phyloP scores from a whole-genome alignment of 2,329 filamentous ascomycete species.

The Onygena corvina region DNA sequence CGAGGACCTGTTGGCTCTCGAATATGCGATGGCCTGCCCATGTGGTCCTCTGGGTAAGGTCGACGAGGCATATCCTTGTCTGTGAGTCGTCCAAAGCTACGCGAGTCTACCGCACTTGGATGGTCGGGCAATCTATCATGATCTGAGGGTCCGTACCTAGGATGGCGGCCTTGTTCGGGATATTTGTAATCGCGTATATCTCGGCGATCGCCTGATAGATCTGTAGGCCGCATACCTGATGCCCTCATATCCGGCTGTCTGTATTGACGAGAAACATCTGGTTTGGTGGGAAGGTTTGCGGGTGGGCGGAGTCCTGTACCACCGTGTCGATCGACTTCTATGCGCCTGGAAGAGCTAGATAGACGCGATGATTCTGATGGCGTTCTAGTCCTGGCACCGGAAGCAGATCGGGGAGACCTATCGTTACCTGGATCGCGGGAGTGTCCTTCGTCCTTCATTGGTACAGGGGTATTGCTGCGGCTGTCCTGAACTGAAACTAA shows the following conservation, averaged over 20 bases:
- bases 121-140: constrained; percentile 19
- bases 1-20: constrained; percentile 26
- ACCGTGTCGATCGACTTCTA: constrained; percentile 27
- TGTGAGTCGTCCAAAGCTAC: neutral
- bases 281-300: constrained; percentile 27
- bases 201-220: constrained; percentile 29
- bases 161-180: constrained; percentile 27
- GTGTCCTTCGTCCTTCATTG: constrained; percentile 3
- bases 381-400: constrained; percentile 7
- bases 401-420: neutral
- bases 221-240: constrained; percentile 28
- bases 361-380: constrained; percentile 22
- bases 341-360: constrained; percentile 28
- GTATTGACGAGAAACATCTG: constrained; percentile 24
- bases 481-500: neutral
- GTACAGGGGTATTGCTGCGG: neutral
- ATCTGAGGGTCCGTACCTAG: constrained; percentile 29
- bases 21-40: constrained; percentile 24
- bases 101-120: neutral
- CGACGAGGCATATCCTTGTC: constrained; percentile 26
- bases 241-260: constrained; percentile 26
- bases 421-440: constrained; percentile 3
- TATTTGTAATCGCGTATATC: constrained; percentile 26
- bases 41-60: constrained; percentile 29
- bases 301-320: constrained; percentile 23